phyloP scores from a whole-genome alignment of 1,139 yeast species.

The Pichia sp. region DNA sequence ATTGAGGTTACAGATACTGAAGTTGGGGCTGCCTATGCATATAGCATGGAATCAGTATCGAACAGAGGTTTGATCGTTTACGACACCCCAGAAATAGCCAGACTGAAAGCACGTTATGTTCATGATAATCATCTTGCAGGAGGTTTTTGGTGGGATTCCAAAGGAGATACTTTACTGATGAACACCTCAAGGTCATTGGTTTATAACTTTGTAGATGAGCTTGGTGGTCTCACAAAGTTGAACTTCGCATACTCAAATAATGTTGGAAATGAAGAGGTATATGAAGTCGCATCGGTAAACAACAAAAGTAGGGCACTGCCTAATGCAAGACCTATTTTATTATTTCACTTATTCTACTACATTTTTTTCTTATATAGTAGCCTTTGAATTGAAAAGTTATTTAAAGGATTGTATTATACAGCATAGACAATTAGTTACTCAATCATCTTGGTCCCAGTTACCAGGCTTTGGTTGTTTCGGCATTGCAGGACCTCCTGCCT shows the following conservation, averaged over 20 bases:
- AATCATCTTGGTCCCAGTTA: slow-evolving; percentile 96
- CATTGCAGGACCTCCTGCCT: slow-evolving; percentile 95
- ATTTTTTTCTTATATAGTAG: background rate
- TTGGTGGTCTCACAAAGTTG: slow-evolving; percentile 31
- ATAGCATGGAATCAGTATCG: slow-evolving; percentile 23
- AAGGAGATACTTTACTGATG: slow-evolving; percentile 47
- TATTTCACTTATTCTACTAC: background rate
- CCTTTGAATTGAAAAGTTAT: background rate
- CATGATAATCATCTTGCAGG: slow-evolving; percentile 52
- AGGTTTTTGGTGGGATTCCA: slow-evolving; percentile 93
- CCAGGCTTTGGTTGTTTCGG: slow-evolving; percentile 87
- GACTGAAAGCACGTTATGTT: slow-evolving; percentile 56
- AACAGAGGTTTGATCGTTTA: slow-evolving; percentile 45
- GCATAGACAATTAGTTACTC: slow-evolving; percentile 11
- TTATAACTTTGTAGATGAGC: slow-evolving; percentile 34
- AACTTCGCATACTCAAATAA: background rate
- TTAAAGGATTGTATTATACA: background rate
- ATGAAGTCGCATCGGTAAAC: too few species aligned
- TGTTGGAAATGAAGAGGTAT: background rate
- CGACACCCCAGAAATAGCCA: slow-evolving; percentile 53
- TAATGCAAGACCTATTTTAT: too few species aligned
- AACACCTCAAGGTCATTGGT: slow-evolving; percentile 35
- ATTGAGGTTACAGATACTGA: slow-evolving; percentile 44
- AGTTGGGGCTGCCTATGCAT: slow-evolving; percentile 54
- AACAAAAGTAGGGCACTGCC: too few species aligned